These are phyloP conservation scores for Benincasa hispida DNA, from an alignment of 306 rosid species.

Conservation along the genomic window DNA sequence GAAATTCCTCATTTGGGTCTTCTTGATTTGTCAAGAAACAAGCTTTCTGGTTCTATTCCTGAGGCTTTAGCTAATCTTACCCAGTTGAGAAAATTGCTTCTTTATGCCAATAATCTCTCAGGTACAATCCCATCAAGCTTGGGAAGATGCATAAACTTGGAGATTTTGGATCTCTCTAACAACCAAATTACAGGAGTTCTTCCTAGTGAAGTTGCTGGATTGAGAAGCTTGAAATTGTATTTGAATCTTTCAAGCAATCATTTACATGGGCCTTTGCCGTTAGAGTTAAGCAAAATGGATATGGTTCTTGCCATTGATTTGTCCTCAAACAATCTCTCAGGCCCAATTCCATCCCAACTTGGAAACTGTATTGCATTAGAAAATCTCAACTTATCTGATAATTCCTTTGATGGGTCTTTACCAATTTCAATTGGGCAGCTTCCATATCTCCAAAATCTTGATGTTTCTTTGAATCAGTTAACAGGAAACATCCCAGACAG, in stretches of 20 bases:
- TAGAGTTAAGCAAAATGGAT: constrained; percentile 88
- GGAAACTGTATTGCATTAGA: constrained; percentile 76
- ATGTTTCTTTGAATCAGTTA: constrained; percentile 62
- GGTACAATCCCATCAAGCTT: constrained; percentile 73
- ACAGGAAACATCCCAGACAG: constrained; percentile 49
- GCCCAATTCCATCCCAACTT: constrained; percentile 68
- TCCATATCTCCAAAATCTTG: constrained; percentile 48
- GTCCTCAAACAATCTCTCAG: constrained; percentile 62
- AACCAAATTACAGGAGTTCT: constrained; percentile 55
- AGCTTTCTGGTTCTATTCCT: constrained; percentile 70
- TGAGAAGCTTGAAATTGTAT: constrained; percentile 81
- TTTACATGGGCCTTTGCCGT: constrained; percentile 52
- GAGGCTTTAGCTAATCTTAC: constrained; percentile 70
- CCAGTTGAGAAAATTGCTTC: constrained; percentile 70
- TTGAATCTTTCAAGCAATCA: constrained; percentile 63
- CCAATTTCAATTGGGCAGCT: constrained; percentile 60
- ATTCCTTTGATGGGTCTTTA: constrained; percentile 52
- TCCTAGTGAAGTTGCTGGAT: constrained; percentile 71
- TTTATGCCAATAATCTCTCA: constrained; percentile 56
- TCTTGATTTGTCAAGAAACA: constrained; percentile 68
- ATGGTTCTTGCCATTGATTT: constrained; percentile 82
- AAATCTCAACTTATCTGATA: constrained; percentile 57
- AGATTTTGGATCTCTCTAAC: constrained; percentile 72
- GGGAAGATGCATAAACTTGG: constrained; percentile 66
- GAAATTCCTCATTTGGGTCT: constrained; percentile 65